Evolutionary conservation across 305 asterid genomes (phyloP), one percentile per base, ranked within the genome.

Genomic region (Fraxinus sp.): DNA sequence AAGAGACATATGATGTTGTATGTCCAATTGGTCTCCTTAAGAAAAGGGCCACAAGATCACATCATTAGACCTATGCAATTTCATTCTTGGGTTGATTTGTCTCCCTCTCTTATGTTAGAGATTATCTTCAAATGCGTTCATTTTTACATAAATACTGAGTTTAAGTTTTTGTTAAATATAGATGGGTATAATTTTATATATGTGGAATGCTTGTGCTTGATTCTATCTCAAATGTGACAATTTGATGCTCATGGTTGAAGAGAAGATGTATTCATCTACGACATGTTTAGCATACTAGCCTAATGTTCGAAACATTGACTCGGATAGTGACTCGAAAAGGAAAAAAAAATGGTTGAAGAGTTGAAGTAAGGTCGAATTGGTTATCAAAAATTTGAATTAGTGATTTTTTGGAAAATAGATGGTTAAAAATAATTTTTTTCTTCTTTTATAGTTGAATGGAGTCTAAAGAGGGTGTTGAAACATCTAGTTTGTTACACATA

Each of bases 1-100:
- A 76, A 75, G 72, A 32, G 91, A 86, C 90, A 80, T 83, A 86
- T 83, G 90, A 88, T 81, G 82, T 83, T 88, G 62, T 83, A 83
- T 87, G 92, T 76, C 91, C 83, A 80, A 77, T 78, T 89, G 89
- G 88, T 78, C 86, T 87, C 89, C 85, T 80, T 66, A 76, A 20
- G 77, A 70, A 35, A 18, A 13, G 82, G 82, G 77, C 78, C 84
- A 14, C 66, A 30, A 16, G 52, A 35, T 18, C 52, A 81, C 24
- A 77, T 85, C 84, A 55, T 36, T 7, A 62, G 11, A 30, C 77
- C 24, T 13, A 5, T 20, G 11, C 77, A 71, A 71, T 16, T 71
- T n/a, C 26, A 71, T 71, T 71, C 43, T 30, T 32, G 77, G 46
- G 46, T 71, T 16, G 77, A 32, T 71, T 71, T 30, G 46, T 66